Percentiles rank a stretch among this genome's conserved stretches.
Conservation (phyloP, 179 eudicot species). For the Pouteria campechiana region DNA sequence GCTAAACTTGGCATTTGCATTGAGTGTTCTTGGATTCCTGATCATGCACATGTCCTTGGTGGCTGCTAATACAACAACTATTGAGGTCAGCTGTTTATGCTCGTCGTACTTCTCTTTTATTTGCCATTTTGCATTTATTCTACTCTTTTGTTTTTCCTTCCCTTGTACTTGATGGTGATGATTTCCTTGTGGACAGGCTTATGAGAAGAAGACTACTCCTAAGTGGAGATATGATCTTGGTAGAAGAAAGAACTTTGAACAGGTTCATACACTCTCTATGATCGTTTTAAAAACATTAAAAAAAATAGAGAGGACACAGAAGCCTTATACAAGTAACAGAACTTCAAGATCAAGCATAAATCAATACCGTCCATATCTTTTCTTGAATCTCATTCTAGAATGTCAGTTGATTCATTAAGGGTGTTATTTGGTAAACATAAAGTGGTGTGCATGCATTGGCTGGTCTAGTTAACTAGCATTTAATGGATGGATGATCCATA, state of each 20-base stretch:
- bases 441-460: no score
- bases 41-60: constrained; percentile 90
- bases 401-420: no score
- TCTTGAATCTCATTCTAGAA: no score
- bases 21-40: constrained; percentile 85
- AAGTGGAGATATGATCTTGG: constrained; percentile 95
- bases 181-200: constrained; percentile 46
- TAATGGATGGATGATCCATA: no score
- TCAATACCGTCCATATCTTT: no score
- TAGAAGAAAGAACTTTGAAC: constrained; percentile 86
- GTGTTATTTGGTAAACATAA: no score
- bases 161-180: neutral
- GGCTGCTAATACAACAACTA: constrained; percentile 74
- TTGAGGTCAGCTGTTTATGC: constrained; percentile 59
- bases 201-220: constrained; percentile 82
- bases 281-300: no score
- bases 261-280: constrained; percentile 28
- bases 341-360: no score
- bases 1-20: constrained; percentile 76
- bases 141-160: neutral
- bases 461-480: no score
- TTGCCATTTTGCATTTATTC: neutral
- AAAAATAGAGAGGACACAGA: no score
- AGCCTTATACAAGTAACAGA: no score
- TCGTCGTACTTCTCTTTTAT: neutral